A percentile compares a stretch with the other conserved stretches of the same genome.
These are phyloP conservation scores for Obba rivulosa DNA, from an alignment of 768 basidiomycete species.

Conservation along the genomic window DNA sequence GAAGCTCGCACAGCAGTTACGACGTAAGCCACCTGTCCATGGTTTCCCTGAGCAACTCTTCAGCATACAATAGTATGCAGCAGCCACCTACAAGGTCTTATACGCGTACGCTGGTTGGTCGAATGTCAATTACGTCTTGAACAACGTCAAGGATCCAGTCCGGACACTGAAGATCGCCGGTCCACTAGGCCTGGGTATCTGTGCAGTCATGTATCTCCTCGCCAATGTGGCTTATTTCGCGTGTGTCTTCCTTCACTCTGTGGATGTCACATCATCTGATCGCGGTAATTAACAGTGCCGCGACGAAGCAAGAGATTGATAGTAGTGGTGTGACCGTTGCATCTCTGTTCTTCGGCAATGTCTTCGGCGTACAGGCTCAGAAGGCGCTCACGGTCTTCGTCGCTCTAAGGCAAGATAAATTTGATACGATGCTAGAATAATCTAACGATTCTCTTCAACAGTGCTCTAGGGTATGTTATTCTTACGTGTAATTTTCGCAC, in stretches of 20 bases:
- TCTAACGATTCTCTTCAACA: slow-evolving; percentile 7
- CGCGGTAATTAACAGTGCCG: slow-evolving; percentile 31
- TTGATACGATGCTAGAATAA: too few species aligned
- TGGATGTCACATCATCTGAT: slow-evolving; percentile 1
- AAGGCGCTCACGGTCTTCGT: slow-evolving; percentile 53
- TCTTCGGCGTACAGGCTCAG: slow-evolving; percentile 61
- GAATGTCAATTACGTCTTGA: slow-evolving; percentile 53
- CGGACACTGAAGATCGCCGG: slow-evolving; percentile 59
- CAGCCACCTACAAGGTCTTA: slow-evolving; percentile 56
- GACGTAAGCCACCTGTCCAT: slow-evolving; percentile 26
- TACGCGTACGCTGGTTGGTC: slow-evolving; percentile 47
- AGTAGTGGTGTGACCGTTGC: slow-evolving; percentile 64
- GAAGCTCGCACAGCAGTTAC: slow-evolving; percentile 47
- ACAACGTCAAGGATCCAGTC: slow-evolving; percentile 54
- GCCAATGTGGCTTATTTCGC: slow-evolving; percentile 58
- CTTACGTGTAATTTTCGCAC: too few species aligned
- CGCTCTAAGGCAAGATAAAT: slow-evolving; percentile 45
- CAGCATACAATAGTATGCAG: slow-evolving; percentile 41
- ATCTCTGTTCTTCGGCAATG: slow-evolving; percentile 68
- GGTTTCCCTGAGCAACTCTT: not conserved
- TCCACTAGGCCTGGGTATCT: slow-evolving; percentile 51
- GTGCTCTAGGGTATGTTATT: slow-evolving; percentile 29
- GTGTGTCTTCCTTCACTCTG: slow-evolving; percentile 22
- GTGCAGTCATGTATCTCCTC: slow-evolving; percentile 46
- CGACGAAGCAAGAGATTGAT: slow-evolving; percentile 64